Conservation (phyloP, 2,329 filamentous ascomycete genomes). For the Fusarium solani-melongenae region DNA sequence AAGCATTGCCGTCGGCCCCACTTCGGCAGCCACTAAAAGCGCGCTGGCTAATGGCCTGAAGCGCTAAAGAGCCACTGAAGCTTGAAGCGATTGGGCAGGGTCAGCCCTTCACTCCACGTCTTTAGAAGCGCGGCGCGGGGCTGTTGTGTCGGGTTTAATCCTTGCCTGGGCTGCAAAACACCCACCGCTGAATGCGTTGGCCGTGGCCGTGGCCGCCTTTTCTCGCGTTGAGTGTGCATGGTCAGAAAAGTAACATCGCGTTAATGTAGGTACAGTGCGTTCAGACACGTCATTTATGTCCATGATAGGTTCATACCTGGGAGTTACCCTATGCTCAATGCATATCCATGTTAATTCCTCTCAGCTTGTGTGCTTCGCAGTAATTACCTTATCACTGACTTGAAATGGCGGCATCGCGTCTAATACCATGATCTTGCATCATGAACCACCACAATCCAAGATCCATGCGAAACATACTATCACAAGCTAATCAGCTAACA, state of each 20-base stretch:
- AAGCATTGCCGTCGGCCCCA: constrained; percentile 33
- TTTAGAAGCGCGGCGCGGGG: neutral
- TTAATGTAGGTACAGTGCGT: neutral
- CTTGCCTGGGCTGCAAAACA: neutral
- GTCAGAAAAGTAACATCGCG: neutral
- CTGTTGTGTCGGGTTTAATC: neutral
- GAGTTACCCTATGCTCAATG: neutral
- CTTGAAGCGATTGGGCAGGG: neutral
- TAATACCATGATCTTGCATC: neutral
- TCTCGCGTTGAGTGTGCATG: neutral
- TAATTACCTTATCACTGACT: neutral
- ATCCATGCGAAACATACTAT: neutral
- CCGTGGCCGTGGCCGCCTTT: neutral
- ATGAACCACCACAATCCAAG: neutral
- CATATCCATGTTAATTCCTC: neutral
- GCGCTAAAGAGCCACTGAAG: constrained; percentile 11
- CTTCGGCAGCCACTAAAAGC: constrained; percentile 10
- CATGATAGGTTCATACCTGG: neutral
- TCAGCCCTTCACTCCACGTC: neutral
- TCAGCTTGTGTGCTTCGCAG: accelerated
- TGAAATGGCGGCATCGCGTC: neutral
- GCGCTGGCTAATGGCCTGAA: constrained; percentile 3
- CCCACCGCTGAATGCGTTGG: neutral
- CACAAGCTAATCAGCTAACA: neutral
- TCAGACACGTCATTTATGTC: neutral